phyloP scores from a whole-genome alignment of 345 rosid species.

The Gossypium turneri region DNA sequence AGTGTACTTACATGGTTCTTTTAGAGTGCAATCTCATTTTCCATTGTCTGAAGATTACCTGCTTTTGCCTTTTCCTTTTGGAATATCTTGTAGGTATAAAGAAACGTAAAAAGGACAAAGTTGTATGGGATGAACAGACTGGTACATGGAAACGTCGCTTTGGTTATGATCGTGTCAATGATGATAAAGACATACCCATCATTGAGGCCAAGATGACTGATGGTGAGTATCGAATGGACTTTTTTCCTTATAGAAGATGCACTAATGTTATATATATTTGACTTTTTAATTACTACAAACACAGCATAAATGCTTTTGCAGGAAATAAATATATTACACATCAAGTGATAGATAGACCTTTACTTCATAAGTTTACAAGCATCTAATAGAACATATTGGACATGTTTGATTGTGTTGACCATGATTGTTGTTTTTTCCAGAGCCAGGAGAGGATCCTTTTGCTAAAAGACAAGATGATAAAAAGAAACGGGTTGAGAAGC shows the following conservation, averaged over 20 bases:
- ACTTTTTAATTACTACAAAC: not conserved
- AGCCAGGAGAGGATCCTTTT: slow-evolving; percentile 82
- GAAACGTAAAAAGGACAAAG: slow-evolving; percentile 81
- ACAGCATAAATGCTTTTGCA: not conserved
- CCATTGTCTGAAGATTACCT: not conserved
- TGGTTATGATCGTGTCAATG: slow-evolving; percentile 93
- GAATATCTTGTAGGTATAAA: slow-evolving; percentile 58
- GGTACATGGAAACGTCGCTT: slow-evolving; percentile 75
- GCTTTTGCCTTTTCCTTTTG: not conserved
- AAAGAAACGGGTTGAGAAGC: slow-evolving; percentile 77
- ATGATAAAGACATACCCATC: slow-evolving; percentile 77
- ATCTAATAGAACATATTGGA: not conserved
- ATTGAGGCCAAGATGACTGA: slow-evolving; percentile 82
- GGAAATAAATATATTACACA: not conserved
- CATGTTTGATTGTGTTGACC: not conserved
- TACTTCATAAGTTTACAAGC: not conserved
- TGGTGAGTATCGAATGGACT: slow-evolving; percentile 39
- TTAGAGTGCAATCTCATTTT: not conserved
- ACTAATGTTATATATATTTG: not conserved
- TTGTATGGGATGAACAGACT: slow-evolving; percentile 81
- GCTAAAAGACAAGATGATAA: slow-evolving; percentile 70
- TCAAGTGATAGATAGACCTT: not conserved
- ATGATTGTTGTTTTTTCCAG: slow-evolving; percentile 34
- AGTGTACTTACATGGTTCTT: not conserved
- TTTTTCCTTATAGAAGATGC: not conserved